Base-by-base conservation (phyloP, 371 early-diverging fungal species). In the Lichtheimia hyalospora region DNA sequence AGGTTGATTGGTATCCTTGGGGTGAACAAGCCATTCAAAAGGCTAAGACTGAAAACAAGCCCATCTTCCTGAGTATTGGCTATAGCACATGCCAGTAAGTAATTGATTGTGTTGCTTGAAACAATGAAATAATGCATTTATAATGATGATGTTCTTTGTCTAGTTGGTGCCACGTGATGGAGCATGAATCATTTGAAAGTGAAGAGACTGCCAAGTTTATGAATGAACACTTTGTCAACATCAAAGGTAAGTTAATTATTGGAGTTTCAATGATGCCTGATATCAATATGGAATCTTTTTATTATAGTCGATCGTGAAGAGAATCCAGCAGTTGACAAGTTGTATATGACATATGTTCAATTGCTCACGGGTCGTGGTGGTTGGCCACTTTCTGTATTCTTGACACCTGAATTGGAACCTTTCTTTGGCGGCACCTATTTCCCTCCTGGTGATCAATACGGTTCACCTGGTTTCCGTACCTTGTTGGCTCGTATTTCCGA, bases 1-100 rank as follows among this genome's bases (percentile, higher is more conserved):
- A 81, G 66, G 86, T 89, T 12, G 85, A 89, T 62, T 89, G 89
- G 89, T 85, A 77, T 69, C 87, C 89, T 14, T 89, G 89, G 89
- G 80, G 86, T 5, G 71, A 84, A 57, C 86, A 86, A 59, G 89
- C 89, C 1, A 85, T 89, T 55, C 58, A 66, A 16, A 74, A 75
- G 48, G 84, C 89, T 2, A 64, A 58, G 28, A 51, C 64, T 5
- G 80, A 84, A 51, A 74, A 83, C 50, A 89, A 84, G 60, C 80
- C 82, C n/a, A 86, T 87, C 23, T 84, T 89, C 54, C 60, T 89
- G 24, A 84, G 84, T 54, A 77, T 89, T 14, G 89, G 89, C 14
- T 89, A 89, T 63, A 81, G 84, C 27, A 87, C 87, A 18, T 88
- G 89, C 67, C 89, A 86, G 80, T 79, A 72, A 68, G 63, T 57